Percentiles rank a stretch among this genome's conserved stretches.
Conservation (phyloP, 2,329 filamentous ascomycete genomes). For the Claviceps fusiformis region DNA sequence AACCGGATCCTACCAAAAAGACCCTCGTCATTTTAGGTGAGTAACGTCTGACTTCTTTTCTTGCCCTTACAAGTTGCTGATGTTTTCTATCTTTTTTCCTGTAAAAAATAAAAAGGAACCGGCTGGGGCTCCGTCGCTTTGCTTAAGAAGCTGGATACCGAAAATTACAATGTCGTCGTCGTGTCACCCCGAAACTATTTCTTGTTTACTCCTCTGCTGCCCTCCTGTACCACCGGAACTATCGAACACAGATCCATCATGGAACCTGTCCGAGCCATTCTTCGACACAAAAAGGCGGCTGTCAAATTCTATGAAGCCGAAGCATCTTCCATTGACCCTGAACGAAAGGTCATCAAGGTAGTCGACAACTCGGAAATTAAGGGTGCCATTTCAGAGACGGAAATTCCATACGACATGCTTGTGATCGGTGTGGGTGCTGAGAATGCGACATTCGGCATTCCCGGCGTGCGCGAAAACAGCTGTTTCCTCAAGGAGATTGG, state of each 20-base stretch:
- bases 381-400: constrained; percentile 66
- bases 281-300: constrained; percentile 82
- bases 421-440: constrained; percentile 95
- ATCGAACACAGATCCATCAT: constrained; percentile 99
- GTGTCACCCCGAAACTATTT: constrained; percentile 99
- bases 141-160: constrained; percentile 95
- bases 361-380: constrained; percentile 89
- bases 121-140: constrained; percentile 94
- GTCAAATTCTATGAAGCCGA: constrained; percentile 98
- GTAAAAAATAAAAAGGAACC: constrained; percentile 67
- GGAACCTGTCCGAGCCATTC: constrained; percentile 94
- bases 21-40: constrained; percentile 89
- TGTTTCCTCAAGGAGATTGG: constrained; percentile 98
- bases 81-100: not conserved
- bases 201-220: constrained; percentile 94
- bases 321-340: constrained; percentile 86
- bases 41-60: constrained; percentile 7
- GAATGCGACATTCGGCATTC: constrained; percentile 97
- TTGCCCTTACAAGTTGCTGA: not conserved
- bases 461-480: constrained; percentile 84
- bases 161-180: constrained; percentile 98
- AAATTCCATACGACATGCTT: constrained; percentile 95
- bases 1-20: constrained; percentile 83
- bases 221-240: constrained; percentile 91
- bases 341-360: constrained; percentile 78